A percentile compares a stretch with the other conserved stretches of the same genome.
These are phyloP conservation scores for Bipolaris bicolor DNA, from an alignment of 2,329 filamentous ascomycete genomes.

Conservation along the genomic window DNA sequence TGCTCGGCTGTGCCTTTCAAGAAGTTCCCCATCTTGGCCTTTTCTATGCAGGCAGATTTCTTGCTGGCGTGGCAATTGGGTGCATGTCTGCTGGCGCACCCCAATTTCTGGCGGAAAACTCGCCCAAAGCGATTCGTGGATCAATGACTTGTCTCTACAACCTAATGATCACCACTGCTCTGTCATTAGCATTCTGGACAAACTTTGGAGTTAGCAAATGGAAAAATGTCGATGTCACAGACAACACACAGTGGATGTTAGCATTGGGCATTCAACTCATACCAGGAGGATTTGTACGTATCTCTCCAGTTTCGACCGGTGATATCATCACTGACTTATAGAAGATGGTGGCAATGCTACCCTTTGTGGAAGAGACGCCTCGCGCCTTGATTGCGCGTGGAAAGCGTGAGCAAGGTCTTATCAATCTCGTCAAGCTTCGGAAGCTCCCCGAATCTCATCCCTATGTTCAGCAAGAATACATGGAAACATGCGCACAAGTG, in stretches of 20 bases:
- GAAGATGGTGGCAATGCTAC: background rate
- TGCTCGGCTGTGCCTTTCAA: background rate
- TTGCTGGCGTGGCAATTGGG: background rate
- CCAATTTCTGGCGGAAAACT: background rate
- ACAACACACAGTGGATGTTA: background rate
- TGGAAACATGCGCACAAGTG: background rate
- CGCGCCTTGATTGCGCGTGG: background rate
- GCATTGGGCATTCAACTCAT: background rate
- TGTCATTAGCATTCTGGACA: background rate
- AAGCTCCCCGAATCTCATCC: background rate
- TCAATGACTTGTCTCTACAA: background rate
- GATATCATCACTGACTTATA: background rate
- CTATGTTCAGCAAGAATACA: background rate
- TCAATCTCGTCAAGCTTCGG: background rate
- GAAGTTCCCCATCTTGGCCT: background rate
- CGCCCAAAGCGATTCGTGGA: background rate
- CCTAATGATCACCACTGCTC: background rate
- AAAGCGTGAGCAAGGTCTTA: background rate
- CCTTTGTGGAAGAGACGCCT: background rate
- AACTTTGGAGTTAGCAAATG: conserved; percentile 1
- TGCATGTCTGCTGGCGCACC: background rate
- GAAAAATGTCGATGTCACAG: background rate
- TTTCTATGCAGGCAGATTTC: background rate
- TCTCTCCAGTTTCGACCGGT: background rate
- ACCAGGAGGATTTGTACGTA: background rate